These are phyloP conservation scores for Sarocladiaceae sp. DNA, from an alignment of 2,329 filamentous ascomycete genomes.

Conservation along the genomic window DNA sequence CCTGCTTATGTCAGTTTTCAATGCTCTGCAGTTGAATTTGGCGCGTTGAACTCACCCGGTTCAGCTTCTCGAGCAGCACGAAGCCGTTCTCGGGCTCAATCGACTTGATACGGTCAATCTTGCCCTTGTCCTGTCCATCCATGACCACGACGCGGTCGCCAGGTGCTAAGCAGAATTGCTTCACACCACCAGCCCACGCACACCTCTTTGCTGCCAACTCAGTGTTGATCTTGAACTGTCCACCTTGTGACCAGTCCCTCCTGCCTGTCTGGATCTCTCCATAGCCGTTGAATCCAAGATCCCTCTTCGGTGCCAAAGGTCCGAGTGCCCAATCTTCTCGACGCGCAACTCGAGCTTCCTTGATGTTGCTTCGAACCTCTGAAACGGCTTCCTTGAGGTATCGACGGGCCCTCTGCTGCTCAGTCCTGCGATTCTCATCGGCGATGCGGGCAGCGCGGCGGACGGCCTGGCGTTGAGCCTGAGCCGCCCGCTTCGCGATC, in stretches of 20 bases:
- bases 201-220: conserved; percentile 38
- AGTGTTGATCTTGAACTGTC: conserved; percentile 17
- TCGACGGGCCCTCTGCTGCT: conserved; percentile 1
- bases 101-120: conserved; percentile 67
- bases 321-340: conserved; percentile 78
- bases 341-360: conserved; percentile 45
- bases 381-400: conserved; percentile 24
- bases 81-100: conserved; percentile 53
- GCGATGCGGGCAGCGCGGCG: conserved; percentile 35
- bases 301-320: conserved; percentile 70
- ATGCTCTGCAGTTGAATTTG: background rate
- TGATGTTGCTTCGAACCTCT: conserved; percentile 31
- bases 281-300: conserved; percentile 60
- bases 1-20: conserved; percentile 15
- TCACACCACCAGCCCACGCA: conserved; percentile 51
- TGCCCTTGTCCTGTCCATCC: conserved; percentile 74
- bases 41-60: conserved; percentile 49
- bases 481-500: conserved; percentile 60
- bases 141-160: conserved; percentile 81
- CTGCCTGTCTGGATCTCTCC: conserved; percentile 40
- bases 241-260: conserved; percentile 1
- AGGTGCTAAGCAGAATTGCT: conserved; percentile 56
- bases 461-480: conserved; percentile 61
- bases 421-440: background rate
- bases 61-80: conserved; percentile 57